These are phyloP conservation scores for Jamesozyma hellenica DNA, from an alignment of 805 yeast genomes.

Conservation along the genomic window DNA sequence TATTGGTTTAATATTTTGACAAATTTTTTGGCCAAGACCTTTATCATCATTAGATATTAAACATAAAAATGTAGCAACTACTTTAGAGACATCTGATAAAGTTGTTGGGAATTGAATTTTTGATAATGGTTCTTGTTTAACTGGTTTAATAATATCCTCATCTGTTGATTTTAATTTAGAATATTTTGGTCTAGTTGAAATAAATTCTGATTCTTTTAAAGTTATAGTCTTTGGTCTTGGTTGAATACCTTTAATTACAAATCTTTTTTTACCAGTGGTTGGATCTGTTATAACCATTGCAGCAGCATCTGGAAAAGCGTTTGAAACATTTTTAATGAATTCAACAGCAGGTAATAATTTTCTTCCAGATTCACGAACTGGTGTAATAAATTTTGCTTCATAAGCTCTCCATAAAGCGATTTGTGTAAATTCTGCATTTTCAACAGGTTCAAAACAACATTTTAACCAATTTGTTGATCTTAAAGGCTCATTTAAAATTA, in stretches of 20 bases:
- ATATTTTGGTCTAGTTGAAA: constrained; percentile 24
- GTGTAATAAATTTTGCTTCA: constrained; percentile 71
- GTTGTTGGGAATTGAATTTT: constrained; percentile 20
- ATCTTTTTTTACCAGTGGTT: constrained; percentile 58
- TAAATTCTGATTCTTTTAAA: constrained; percentile 36
- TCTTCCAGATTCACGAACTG: constrained; percentile 40
- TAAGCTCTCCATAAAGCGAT: constrained; percentile 93
- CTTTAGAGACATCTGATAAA: constrained; percentile 27
- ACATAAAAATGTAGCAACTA: constrained; percentile 26
- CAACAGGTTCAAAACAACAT: constrained; percentile 72
- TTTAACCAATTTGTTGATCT: constrained; percentile 94
- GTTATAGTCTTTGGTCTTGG: constrained; percentile 60
- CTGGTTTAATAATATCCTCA: constrained; percentile 10
- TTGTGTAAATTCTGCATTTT: constrained; percentile 83
- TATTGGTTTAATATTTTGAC: constrained; percentile 23
- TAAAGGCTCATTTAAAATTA: constrained; percentile 67
- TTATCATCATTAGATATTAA: constrained; percentile 25
- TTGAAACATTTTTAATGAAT: constrained; percentile 86
- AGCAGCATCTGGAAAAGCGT: constrained; percentile 76
- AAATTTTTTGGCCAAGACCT: constrained; percentile 22
- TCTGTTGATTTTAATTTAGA: constrained; percentile 13
- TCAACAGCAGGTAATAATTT: constrained; percentile 88
- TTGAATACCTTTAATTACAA: constrained; percentile 87
- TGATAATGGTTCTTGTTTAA: constrained; percentile 21
- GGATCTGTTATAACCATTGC: constrained; percentile 81